phyloP scores from a whole-genome alignment of 352 stramenopile genomes.

The Phytophthora citricola region DNA sequence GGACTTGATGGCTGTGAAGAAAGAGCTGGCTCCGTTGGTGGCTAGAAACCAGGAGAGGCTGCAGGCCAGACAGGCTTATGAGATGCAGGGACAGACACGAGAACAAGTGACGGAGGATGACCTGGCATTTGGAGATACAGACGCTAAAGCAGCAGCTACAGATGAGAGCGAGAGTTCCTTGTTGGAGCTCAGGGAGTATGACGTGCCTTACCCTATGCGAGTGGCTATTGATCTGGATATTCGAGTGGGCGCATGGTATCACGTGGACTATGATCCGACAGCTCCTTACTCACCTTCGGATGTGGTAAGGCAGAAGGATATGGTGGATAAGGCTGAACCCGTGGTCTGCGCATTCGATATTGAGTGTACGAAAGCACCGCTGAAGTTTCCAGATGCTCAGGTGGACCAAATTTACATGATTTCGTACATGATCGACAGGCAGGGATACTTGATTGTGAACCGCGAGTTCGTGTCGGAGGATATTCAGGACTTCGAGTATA shows the following conservation, averaged over 20 bases:
- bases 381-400: conserved; percentile 99
- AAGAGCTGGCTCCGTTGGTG: conserved; percentile 64
- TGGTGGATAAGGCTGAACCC: conserved; percentile 93
- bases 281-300: conserved; percentile 60
- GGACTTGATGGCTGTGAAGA: conserved; percentile 76
- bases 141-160: conserved; percentile 27
- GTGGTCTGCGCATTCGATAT: conserved; percentile 99
- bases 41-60: conserved; percentile 72
- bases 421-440: conserved; percentile 98
- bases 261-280: conserved; percentile 85
- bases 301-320: conserved; percentile 74
- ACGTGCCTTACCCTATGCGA: conserved; percentile 97
- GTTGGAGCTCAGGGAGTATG: conserved; percentile 97
- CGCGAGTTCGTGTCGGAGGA: conserved; percentile 97
- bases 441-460: conserved; percentile 98
- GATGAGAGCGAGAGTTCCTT: conserved; percentile 80
- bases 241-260: conserved; percentile 97
- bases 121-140: conserved; percentile 41
- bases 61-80: conserved; percentile 71
- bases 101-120: conserved; percentile 57
- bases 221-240: conserved; percentile 97
- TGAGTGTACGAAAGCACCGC: conserved; percentile 98
- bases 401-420: conserved; percentile 97
- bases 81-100: conserved; percentile 52
- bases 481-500: conserved; percentile 99